Conservation (phyloP, 1,139 yeast genomes). For the Arxiozyma heterogenica region DNA sequence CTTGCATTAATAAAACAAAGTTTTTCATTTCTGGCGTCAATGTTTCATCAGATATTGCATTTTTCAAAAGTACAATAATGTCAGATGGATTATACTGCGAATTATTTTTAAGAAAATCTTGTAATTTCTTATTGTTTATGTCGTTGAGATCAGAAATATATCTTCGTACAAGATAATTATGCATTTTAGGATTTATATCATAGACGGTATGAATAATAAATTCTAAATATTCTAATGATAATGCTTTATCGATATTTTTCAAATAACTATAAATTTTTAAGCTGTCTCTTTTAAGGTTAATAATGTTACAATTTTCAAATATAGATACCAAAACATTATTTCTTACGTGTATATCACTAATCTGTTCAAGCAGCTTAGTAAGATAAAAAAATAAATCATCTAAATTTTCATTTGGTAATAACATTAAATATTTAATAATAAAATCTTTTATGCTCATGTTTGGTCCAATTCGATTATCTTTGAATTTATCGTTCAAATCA, state of each 20-base stretch:
- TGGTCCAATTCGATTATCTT: slow-evolving; percentile 16
- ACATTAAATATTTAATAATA: slow-evolving; percentile 51
- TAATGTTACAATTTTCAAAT: slow-evolving; percentile 60
- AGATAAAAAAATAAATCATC: slow-evolving; percentile 53
- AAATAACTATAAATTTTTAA: slow-evolving; percentile 44
- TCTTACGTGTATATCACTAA: slow-evolving; percentile 30
- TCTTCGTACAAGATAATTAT: slow-evolving; percentile 47
- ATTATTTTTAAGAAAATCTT: slow-evolving; percentile 33
- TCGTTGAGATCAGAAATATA: slow-evolving; percentile 37
- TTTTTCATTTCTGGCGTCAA: slow-evolving; percentile 10
- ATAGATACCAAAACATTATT: slow-evolving; percentile 38
- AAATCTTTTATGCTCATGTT: slow-evolving; percentile 18
- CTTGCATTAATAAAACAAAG: slow-evolving; percentile 37
- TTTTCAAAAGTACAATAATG: slow-evolving; percentile 21
- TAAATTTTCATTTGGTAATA: slow-evolving; percentile 43
- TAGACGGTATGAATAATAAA: slow-evolving; percentile 41
- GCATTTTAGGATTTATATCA: slow-evolving; percentile 37
- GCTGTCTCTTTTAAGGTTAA: slow-evolving; percentile 52
- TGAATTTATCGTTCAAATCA: slow-evolving; percentile 5
- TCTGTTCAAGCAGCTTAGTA: slow-evolving; percentile 38
- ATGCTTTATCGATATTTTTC: slow-evolving; percentile 21
- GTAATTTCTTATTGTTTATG: slow-evolving; percentile 33
- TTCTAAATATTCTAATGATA: slow-evolving; percentile 54
- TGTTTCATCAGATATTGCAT: slow-evolving; percentile 27
- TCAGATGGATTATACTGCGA: slow-evolving; percentile 41